These are phyloP conservation scores for Exidia glandulosa DNA, from an alignment of 768 basidiomycete genomes.

Conservation along the genomic window DNA sequence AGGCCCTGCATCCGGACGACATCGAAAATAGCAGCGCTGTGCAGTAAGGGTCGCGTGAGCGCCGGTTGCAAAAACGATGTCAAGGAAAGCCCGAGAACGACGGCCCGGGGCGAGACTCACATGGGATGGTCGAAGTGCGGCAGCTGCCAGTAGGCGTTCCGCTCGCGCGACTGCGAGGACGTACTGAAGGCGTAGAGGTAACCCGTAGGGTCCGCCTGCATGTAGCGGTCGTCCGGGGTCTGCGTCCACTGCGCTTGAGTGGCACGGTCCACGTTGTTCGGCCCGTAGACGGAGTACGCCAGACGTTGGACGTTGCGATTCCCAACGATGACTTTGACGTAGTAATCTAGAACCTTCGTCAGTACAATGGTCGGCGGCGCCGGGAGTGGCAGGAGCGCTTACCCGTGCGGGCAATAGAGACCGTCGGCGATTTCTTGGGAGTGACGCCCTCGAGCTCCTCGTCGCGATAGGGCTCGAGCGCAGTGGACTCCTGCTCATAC, in stretches of 20 bases:
- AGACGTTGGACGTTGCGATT: constrained; percentile 59
- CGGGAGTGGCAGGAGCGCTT: constrained; percentile 11
- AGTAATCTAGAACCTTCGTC: constrained; percentile 53
- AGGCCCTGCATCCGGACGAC: constrained; percentile 40
- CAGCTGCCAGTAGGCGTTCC: constrained; percentile 5
- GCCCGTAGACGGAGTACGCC: constrained; percentile 85
- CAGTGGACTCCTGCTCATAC: constrained; percentile 16
- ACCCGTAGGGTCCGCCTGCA: constrained; percentile 72
- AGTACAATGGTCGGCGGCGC: neutral
- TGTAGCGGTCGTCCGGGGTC: constrained; percentile 69
- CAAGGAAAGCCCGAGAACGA: neutral
- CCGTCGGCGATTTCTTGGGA: constrained; percentile 21
- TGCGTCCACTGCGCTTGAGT: constrained; percentile 63
- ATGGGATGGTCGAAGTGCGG: constrained; percentile 48
- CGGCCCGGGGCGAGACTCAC: constrained; percentile 35
- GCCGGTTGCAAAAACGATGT: neutral
- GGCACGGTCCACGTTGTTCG: constrained; percentile 74
- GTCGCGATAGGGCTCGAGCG: constrained; percentile 23
- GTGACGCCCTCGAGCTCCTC: constrained; percentile 27
- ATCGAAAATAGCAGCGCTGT: constrained; percentile 76
- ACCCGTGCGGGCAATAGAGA: constrained; percentile 63
- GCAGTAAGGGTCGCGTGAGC: neutral
- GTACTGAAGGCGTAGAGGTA: constrained; percentile 60
- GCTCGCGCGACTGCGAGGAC: constrained; percentile 5
- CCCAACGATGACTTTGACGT: constrained; percentile 37